phyloP scores from a whole-genome alignment of 306 rosid genomes.

The Coriaria nepalensis region DNA sequence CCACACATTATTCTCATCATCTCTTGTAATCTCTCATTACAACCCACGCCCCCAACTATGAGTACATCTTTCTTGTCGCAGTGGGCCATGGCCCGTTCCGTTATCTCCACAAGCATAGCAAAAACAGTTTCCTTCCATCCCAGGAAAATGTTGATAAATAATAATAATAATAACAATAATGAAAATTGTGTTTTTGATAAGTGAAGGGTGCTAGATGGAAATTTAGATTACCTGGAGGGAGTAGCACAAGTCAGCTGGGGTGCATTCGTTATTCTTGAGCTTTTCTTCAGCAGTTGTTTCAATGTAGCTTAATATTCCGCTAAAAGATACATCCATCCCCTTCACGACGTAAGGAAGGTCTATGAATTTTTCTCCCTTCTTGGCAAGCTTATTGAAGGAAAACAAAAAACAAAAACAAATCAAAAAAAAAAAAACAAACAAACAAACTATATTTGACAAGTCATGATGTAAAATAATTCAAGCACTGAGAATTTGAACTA shows the following conservation, averaged over 20 bases:
- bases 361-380: constrained; percentile 67
- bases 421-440: constrained; percentile 10
- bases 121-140: constrained; percentile 56
- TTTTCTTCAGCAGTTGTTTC: constrained; percentile 79
- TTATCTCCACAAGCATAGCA: constrained; percentile 95
- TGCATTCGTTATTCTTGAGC: constrained; percentile 68
- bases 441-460: background rate
- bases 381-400: constrained; percentile 48
- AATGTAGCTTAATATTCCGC: constrained; percentile 74
- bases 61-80: constrained; percentile 84
- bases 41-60: constrained; percentile 90
- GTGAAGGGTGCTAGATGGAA: background rate
- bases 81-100: constrained; percentile 94
- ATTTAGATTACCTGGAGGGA: constrained; percentile 52
- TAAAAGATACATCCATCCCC: constrained; percentile 94
- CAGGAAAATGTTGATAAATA: background rate
- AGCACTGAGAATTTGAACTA: too few relatives aligned
- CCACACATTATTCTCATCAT: constrained; percentile 92
- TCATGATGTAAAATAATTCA: too few relatives aligned
- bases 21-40: constrained; percentile 81
- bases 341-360: constrained; percentile 85
- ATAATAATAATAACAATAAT: too few relatives aligned
- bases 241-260: constrained; percentile 92
- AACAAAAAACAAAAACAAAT: constrained; percentile 12
- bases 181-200: background rate